These are phyloP conservation scores for Hericium alpestre DNA, from an alignment of 768 basidiomycete genomes.

Conservation along the genomic window DNA sequence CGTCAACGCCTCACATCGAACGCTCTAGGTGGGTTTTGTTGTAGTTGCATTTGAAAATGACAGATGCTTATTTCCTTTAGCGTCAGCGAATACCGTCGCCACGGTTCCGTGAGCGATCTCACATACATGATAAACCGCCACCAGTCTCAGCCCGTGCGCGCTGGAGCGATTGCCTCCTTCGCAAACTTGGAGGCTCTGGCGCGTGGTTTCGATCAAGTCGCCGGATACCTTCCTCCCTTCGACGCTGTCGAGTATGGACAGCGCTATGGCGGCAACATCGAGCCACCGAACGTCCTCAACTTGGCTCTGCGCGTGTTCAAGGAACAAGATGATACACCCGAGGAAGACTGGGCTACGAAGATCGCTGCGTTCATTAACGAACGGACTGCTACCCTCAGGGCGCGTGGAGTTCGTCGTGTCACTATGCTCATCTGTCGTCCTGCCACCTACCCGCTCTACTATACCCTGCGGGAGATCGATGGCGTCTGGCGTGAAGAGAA, in stretches of 20 bases:
- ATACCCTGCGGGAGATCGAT: slow-evolving; percentile 70
- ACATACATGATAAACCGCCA: slow-evolving; percentile 83
- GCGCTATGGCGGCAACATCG: slow-evolving; percentile 59
- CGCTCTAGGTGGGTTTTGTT: slow-evolving; percentile 29
- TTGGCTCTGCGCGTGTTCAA: slow-evolving; percentile 84
- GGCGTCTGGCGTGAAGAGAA: slow-evolving; percentile 86
- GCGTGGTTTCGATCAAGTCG: slow-evolving; percentile 67
- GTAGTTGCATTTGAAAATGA: background rate
- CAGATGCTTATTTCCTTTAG: background rate
- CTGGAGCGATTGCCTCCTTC: slow-evolving; percentile 88
- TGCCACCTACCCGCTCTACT: slow-evolving; percentile 89
- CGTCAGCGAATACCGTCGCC: slow-evolving; percentile 53
- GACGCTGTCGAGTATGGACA: slow-evolving; percentile 61
- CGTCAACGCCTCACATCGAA: slow-evolving; percentile 64
- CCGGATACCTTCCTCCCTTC: slow-evolving; percentile 63
- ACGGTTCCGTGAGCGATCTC: slow-evolving; percentile 91
- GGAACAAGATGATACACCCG: slow-evolving; percentile 64
- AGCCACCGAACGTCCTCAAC: slow-evolving; percentile 90
- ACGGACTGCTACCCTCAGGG: slow-evolving; percentile 46
- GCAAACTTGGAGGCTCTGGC: slow-evolving; percentile 57
- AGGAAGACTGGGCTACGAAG: slow-evolving; percentile 67
- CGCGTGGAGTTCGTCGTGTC: slow-evolving; percentile 82
- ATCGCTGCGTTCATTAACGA: slow-evolving; percentile 66
- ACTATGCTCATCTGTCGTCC: slow-evolving; percentile 87
- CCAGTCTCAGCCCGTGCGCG: slow-evolving; percentile 82